Evolutionary conservation across 805 yeast species (phyloP), one percentile per base, ranked within the genome.

Genomic region (Metschnikowia baotianmanensis): DNA sequence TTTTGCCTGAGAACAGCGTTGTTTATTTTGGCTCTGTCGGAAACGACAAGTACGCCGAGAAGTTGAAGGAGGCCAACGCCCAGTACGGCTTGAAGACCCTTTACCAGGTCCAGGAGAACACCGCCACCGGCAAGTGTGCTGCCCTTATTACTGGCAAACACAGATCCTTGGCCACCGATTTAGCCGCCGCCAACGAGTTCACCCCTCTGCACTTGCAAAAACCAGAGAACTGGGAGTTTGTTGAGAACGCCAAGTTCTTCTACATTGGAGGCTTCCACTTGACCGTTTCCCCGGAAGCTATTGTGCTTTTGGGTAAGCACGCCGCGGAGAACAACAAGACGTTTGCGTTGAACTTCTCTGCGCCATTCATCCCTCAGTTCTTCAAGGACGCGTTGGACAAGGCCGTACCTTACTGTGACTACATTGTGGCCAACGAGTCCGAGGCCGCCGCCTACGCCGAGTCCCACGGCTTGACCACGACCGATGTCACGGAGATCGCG

Each of bases 191-290:
- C 54, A 93, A 93, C 75, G 95, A 88, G 67, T 93, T 89, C 82
- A 85, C 84, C 60, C 83, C 91, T 37, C 78, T 78, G 44, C 98
- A 93, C 67, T 77, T 93, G 61, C 82, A 86, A 61, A 78, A 78
- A 60, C 86, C 95, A 51, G 95, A 84, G 68, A 87, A 90, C 77
- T 90, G 97, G 96, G 71, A 70, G 50, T 69, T 73, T 45, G 96
- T 93, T 47, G 89, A 87, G 68, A 73, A 71, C 36, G 98, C 91
- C 46, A 74, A 81, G 63, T 76, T 73, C 57, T 93, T 71, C 76
- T 93, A 93, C 78, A 85, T 93, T 61, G 99, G 98, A 58, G 99
- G 99, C n/a, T 93, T 82, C 87, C 99, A 93, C 69, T 77, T 93
- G 70, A 93, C 99, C 43, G 99, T 93, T 43, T 86, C 96, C 52